Base-by-base conservation (phyloP, 495 filamentous ascomycete species). In the Bathelium albidoporum region DNA sequence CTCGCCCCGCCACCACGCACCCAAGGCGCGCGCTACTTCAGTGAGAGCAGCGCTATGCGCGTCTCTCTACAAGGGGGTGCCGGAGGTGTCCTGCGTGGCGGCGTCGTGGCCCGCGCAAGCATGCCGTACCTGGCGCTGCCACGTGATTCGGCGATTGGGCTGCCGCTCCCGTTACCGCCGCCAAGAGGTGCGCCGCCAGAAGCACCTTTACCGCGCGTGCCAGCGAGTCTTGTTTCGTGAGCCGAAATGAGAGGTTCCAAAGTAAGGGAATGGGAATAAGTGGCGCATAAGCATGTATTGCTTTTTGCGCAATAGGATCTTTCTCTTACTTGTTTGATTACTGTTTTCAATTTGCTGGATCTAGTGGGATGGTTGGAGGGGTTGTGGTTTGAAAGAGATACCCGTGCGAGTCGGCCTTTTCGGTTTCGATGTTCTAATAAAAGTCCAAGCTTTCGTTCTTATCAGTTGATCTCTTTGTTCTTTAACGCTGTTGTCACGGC, bases 141-240 rank as follows among this genome's bases (percentile, higher is more conserved):
- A n/a, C 41, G 65, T 18, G 61, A 59, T 20, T 65, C 70, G 11
- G 67, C 69, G 0, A 68, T 71, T 18, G 66, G 68, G 2, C 64
- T 75, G 18, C 70, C 70, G 1, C 73, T 72, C 12, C 73, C 73
- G 2, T 63, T 75, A 12, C 70, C 70, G 1, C 73, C 73, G n/a
- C 73, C 73, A n/a, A 67, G 70, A 0, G 69, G 70, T 16, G 72
- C 73, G 31, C 67, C 67, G 36, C 60, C 60, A 4, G 43, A 44
- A 39, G 60, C 20, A 39, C 60, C 60, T 16, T 52, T 62, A 14
- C 60, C 60, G 32, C 18, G 36, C 14, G 60, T 62, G 60, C 60
- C 60, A 31, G 20, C 24, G 20, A 5, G 20, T n/a, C 9, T 9
- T 26, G 49, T 26, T 4, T 26, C 24, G 49, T 55, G 49, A 55